Conservation (phyloP, 176 grass and related monocot species). For the Dendrocalamus sinicus region DNA sequence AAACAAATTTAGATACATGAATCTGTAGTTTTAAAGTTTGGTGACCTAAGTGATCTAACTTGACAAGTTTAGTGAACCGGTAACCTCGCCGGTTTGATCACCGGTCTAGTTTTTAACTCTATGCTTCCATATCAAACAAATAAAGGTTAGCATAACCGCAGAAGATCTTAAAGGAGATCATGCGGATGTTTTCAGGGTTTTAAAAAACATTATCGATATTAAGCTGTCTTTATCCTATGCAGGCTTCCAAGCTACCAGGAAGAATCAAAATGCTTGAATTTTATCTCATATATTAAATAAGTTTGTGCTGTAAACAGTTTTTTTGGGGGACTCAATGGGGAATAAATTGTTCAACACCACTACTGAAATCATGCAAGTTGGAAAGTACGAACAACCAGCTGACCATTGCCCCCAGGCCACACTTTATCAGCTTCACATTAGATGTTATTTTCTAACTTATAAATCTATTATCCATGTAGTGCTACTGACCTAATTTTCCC, state of each 20-base stretch:
- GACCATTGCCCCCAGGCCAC: not conserved
- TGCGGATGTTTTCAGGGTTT: not conserved
- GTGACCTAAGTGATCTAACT: too few relatives aligned
- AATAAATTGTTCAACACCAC: not conserved
- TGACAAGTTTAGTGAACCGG: too few relatives aligned
- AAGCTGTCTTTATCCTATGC: not conserved
- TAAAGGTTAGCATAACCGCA: not conserved
- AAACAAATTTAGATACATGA: too few relatives aligned
- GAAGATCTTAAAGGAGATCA: conserved; percentile 5
- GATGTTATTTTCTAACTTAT: not conserved
- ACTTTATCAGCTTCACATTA: not conserved
- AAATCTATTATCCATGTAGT: not conserved
- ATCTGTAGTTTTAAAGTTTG: too few relatives aligned
- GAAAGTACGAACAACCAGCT: not conserved
- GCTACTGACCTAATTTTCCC: not conserved
- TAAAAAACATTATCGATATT: not conserved
- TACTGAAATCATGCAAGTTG: not conserved
- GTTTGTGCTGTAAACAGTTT: not conserved
- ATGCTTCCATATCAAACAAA: not conserved
- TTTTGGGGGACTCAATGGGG: not conserved
- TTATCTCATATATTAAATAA: not conserved
- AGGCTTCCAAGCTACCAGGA: not conserved
- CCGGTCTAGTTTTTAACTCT: too few relatives aligned
- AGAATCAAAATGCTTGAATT: not conserved
- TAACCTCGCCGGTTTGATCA: too few relatives aligned